phyloP scores from a whole-genome alignment of 2,329 filamentous ascomycete species.

The Hypomyces perniciosus region DNA sequence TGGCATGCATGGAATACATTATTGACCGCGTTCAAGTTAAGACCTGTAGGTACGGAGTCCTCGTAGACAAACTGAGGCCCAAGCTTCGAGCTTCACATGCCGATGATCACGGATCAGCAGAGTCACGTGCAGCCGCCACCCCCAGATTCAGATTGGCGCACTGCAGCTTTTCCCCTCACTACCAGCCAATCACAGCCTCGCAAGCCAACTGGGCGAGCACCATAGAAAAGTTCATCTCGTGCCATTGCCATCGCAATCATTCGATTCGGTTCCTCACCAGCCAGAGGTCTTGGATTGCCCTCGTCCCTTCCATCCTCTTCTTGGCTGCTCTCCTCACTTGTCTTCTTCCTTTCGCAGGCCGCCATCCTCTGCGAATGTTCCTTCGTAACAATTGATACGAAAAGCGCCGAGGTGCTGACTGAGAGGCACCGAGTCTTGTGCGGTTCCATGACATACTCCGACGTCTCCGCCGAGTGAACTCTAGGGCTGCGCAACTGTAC shows the following conservation, averaged over 20 bases:
- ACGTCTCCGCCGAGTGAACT: slow-evolving; percentile 19
- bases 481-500: slow-evolving; percentile 10
- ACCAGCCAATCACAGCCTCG: slow-evolving; percentile 26
- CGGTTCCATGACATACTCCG: slow-evolving; percentile 19
- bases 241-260: slow-evolving; percentile 16
- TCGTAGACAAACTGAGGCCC: no score
- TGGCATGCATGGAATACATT: no score
- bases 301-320: slow-evolving; percentile 1
- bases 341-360: slow-evolving; percentile 1
- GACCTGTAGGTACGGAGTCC: no score
- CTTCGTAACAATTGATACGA: slow-evolving; percentile 1
- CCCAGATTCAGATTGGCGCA: slow-evolving; percentile 10
- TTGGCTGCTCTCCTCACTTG: slow-evolving; percentile 1
- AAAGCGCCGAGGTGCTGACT: slow-evolving; percentile 11
- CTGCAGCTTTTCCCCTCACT: slow-evolving; percentile 23
- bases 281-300: slow-evolving; percentile 14
- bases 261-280: slow-evolving; percentile 14
- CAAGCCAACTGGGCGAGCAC: slow-evolving; percentile 3
- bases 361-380: slow-evolving; percentile 8
- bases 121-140: slow-evolving; percentile 10
- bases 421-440: slow-evolving; percentile 8
- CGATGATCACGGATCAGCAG: neutral
- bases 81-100: neutral
- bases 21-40: no score
- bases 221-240: slow-evolving; percentile 17